Conservation (phyloP, 2,329 filamentous ascomycete species). For the Exutisphaerella laricina region DNA sequence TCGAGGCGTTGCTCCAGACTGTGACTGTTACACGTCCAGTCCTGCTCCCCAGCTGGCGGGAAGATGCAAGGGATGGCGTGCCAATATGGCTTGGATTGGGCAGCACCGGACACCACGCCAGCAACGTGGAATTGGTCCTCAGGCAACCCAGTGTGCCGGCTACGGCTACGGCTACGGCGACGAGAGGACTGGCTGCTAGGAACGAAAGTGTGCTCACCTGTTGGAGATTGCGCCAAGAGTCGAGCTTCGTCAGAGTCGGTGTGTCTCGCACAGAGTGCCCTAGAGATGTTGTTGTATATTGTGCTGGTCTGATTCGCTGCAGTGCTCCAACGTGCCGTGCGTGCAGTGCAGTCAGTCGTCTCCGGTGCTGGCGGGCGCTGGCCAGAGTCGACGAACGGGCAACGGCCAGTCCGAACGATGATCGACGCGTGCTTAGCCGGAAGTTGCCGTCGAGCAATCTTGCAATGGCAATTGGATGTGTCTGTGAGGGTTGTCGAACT, state of each 20-base stretch:
- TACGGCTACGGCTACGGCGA: background rate
- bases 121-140: constrained; percentile 7
- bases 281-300: constrained; percentile 11
- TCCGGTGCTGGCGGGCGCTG: constrained; percentile 3
- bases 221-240: background rate
- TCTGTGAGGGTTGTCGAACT: too few species aligned
- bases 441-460: constrained; percentile 1
- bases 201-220: constrained; percentile 2
- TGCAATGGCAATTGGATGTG: constrained; percentile 5
- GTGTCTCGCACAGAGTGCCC: constrained; percentile 19
- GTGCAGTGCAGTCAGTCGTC: constrained; percentile 2
- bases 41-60: background rate
- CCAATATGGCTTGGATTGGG: background rate
- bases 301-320: constrained; percentile 17
- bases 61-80: constrained; percentile 2
- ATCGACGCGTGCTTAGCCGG: constrained; percentile 10
- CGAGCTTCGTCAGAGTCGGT: background rate
- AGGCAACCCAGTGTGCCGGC: constrained; percentile 5
- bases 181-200: background rate
- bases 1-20: constrained; percentile 8
- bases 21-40: background rate
- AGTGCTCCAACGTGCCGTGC: too few species aligned
- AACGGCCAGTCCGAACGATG: constrained; percentile 13
- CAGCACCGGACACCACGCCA: constrained; percentile 4
- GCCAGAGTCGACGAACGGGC: constrained; percentile 7